Base-by-base conservation (phyloP, 1,139 yeast genomes). In the Yarrowia galli region DNA sequence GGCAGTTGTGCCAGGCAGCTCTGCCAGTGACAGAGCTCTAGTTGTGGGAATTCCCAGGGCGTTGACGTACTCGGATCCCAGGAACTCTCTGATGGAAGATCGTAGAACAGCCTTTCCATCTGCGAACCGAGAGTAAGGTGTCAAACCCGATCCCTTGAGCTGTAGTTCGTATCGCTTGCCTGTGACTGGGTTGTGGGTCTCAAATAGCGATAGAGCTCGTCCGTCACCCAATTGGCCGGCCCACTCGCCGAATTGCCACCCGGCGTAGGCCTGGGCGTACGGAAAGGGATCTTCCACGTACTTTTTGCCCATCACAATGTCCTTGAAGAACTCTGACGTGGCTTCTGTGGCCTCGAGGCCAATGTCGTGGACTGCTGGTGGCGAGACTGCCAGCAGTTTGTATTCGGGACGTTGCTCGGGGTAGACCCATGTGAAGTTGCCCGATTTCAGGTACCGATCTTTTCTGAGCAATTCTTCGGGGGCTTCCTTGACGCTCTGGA, bases 211-310 rank as follows among this genome's bases (percentile, higher is more conserved):
- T 10, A 88, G 84, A 2, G 92, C 98, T 70, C 99, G 81, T 0
- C 99, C 99, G 76, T 95, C 99, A 5, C 99, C 99, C 71, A 95
- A 80, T 77, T 95, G 99, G 1, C 98, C 98, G 0, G 98, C 98
- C 86, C 95, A 95, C 72, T 85, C 87, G 3, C 99, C 98, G 80
- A 95, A 95, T 75, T 95, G 99, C 83, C 90, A 92, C 1, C 99
- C 99, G 0, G 98, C 97, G 77, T 95, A 95, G 0, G 96, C 91
- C 76, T 89, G 93, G 9, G 97, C 86, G 78, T 90, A 93, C 0
- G 98, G 98, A 73, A 86, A 86, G 23, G 78, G 77, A 43, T 80
- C 78, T 15, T 78, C 78, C 42, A 77, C 73, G 38, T 84, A 77
- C 43, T 78, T 75, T 69, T 87, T 82, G 2, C 98, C 98, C 69